Base-by-base conservation (phyloP, 148 eudicot genomes). In the Spergularia marina region DNA sequence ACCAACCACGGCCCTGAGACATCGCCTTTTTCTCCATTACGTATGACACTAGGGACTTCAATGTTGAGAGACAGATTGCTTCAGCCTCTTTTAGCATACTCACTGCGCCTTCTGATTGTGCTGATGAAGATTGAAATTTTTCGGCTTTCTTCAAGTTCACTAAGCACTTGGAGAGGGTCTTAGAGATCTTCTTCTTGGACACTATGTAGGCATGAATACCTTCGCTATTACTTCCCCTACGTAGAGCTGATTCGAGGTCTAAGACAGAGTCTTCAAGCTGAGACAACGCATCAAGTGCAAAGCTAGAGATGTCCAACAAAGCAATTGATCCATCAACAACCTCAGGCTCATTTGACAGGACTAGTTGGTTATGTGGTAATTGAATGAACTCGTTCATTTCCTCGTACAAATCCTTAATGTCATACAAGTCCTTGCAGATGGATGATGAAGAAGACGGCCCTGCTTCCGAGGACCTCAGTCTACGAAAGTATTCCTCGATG, bases 221-320 rank as follows among this genome's bases (percentile, higher is more conserved):
- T 21, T 78, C 82, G 17, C 30, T 59, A 9, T 71, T 62, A 52
- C 73, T 70, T 74, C 77, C 81, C 56, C 88, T 76, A 25, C 85
- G 73, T 9, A 87, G 69, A 16, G 88, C 81, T 25, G 88, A 85
- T 57, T 85, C 59, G 20, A 87, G 86, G 10, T 79, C 82, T 25
- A 79, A 71, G 12, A 87, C 56, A 15, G 78, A 68, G 53, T 74
- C 82, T 52, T 79, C 83, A 68, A 78, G 71, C 13, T 39, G 65
- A 12, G 72, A 72, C 14, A 83, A 51, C 17, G 68, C 71, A 23
- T 87, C 83, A 13, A 70, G 72, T 2, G 76, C 52, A 12, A 71
- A 16, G 12, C 70, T 77, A 57, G 86, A 82, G 12, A 78, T 47
- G 34, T 87, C 89, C 34, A 84, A 51, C 36, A 82, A 59, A n/a